phyloP scores from a whole-genome alignment of 2,329 filamentous ascomycete genomes.

The Claviceps citrina region DNA sequence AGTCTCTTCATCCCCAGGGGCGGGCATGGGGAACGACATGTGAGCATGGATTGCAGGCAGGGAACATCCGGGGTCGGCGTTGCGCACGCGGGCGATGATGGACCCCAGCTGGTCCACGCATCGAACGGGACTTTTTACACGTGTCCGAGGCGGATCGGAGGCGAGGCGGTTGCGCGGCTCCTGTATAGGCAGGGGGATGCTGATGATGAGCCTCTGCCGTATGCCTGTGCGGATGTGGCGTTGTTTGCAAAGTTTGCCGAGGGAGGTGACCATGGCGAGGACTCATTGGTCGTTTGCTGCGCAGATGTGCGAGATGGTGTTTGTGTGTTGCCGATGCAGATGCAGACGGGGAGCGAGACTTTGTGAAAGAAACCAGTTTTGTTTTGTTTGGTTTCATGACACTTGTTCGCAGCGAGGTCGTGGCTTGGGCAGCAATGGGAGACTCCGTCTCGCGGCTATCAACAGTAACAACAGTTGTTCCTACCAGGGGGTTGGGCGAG shows the following conservation, averaged over 20 bases:
- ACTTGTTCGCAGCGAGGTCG: too few species aligned
- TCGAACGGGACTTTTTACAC: conserved; percentile 2
- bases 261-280: neutral
- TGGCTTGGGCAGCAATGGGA: too few species aligned
- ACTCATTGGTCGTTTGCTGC: conserved; percentile 1
- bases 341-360: too few species aligned
- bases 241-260: conserved; percentile 3
- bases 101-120: conserved; percentile 2
- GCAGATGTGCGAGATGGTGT: conserved; percentile 1
- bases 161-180: conserved; percentile 1
- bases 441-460: too few species aligned
- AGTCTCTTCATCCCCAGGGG: neutral
- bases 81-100: neutral
- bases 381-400: too few species aligned
- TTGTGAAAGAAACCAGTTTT: too few species aligned
- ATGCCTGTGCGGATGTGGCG: conserved; percentile 2
- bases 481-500: too few species aligned
- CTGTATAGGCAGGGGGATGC: neutral
- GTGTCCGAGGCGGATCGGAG: neutral
- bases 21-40: conserved; percentile 1
- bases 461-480: too few species aligned
- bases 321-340: too few species aligned
- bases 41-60: conserved; percentile 4
- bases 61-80: conserved; percentile 1
- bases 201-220: conserved; percentile 2